Base-by-base conservation (phyloP, 495 filamentous ascomycete genomes). In the Aspergillus biplanus region DNA sequence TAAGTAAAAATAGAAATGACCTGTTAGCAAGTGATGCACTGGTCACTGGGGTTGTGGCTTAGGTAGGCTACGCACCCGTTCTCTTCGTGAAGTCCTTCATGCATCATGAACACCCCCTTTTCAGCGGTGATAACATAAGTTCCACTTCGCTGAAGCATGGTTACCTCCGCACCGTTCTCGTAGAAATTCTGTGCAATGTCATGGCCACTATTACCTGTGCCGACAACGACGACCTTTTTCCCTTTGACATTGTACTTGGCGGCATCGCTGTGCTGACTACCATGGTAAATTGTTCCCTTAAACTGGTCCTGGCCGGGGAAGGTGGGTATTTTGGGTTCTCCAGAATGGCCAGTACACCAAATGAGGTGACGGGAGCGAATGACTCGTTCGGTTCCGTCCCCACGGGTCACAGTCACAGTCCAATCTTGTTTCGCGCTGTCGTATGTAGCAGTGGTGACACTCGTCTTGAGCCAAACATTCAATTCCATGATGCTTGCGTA, bases 101-200 rank as follows among this genome's bases (percentile, higher is more conserved):
- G 78, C 56, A 87, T 66, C 65, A 89, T 80, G 33, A 86, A 81
- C 2, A 87, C 73, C 1, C 82, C 85, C 32, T 82, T 83, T 7
- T 89, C 78, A 47, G 80, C 83, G 7, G 84, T 85, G n/a, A 93
- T 76, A 12, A 96, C 88, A 64, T 85, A 88, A 0, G 92, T 94
- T 6, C 85, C 86, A 0, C 87, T 86, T 13, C 92, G 85, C 76
- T 96, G 92, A 6, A 96, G 72, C 73, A 96, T 86, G 21, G 91
- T 93, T 5, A 93, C 89, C 27, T 90, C 81, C 33, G 77, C 75
- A 0, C 92, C 92, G 37, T 90, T 87, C 62, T 94, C 90, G 71
- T 87, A 87, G 68, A 82, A 94, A 68, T 93, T 89, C 72, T 94
- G 89, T 12, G 90, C 88, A 64, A 95, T 95, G 68, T 95, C 92